Percentiles rank a stretch among this genome's conserved stretches.
Evolutionary conservation across 805 yeast species (phyloP).

Genomic region (Pichia membranifaciens): DNA sequence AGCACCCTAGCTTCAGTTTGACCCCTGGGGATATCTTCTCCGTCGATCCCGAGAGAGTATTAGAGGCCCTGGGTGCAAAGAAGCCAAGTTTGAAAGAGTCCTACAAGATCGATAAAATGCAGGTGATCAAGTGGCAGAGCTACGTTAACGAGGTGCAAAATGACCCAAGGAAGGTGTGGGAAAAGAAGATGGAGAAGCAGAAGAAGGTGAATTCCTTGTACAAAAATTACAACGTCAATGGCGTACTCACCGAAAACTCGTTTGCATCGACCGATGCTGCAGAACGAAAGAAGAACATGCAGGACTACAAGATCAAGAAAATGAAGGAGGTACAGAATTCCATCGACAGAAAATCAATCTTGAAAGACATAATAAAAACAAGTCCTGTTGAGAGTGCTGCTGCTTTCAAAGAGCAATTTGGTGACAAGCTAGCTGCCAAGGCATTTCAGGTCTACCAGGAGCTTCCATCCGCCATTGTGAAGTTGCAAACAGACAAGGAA

Average conservation of each 20-base stretch:
- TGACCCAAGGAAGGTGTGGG: constrained; percentile 55
- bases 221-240: constrained; percentile 20
- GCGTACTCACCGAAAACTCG: constrained; percentile 18
- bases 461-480: constrained; percentile 22
- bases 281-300: constrained; percentile 29
- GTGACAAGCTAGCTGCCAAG: constrained; percentile 27
- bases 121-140: constrained; percentile 70
- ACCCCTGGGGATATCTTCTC: constrained; percentile 82
- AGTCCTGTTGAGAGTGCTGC: constrained; percentile 22
- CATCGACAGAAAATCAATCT: constrained; percentile 42
- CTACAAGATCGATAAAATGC: constrained; percentile 62
- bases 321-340: constrained; percentile 29
- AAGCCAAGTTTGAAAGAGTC: constrained; percentile 75
- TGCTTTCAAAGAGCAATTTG: constrained; percentile 35
- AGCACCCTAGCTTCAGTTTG: constrained; percentile 73
- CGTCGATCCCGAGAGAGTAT: constrained; percentile 80
- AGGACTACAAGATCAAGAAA: constrained; percentile 30
- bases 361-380: constrained; percentile 37
- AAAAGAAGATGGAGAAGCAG: constrained; percentile 41
- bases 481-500: constrained; percentile 29
- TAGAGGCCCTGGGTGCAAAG: constrained; percentile 75
- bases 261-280: constrained; percentile 13
- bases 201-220: constrained; percentile 31
- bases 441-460: constrained; percentile 33
- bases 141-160: constrained; percentile 55